Evolutionary conservation across 2,329 filamentous ascomycete species (phyloP), one percentile per base, ranked within the genome.

Genomic region (Cordyceps pruinosa): DNA sequence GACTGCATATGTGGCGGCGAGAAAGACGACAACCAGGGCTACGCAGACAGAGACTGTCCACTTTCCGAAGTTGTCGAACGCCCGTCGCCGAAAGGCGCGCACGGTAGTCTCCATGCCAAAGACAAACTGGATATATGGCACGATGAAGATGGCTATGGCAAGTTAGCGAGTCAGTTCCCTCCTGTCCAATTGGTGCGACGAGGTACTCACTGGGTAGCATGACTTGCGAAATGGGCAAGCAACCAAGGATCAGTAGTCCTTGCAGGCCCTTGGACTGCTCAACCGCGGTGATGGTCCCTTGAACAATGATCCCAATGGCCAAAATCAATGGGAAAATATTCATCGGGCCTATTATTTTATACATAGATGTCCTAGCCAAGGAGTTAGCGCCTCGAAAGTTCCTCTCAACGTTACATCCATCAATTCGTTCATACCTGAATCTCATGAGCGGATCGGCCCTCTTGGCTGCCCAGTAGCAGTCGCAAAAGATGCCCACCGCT

Each of bases 81-180:
- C 78, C 46, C 75, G 74, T 46, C 70, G 73, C 61, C 73, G 76
- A 26, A 86, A 67, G 12, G 81, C 79, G 62, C 86, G 76, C 17
- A 82, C 64, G 0, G 81, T 74, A 34, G 81, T 77, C 67, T 89
- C 86, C 58, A 86, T 61, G 15, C 81, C 83, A 62, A 89, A 88
- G 17, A 87, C 75, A 21, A 88, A 65, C 62, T 88, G 85, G 32
- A 85, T 78, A 60, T 80, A 87, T 26, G 85, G 85, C 9, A 84
- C 78, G 53, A 88, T 76, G 64, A 89, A 88, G 35, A 88, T 75
- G 8, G 82, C 86, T 87, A 57, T 35, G 26, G 3, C 2, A 10
- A 4, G 17, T 34, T 23, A 46, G 32, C 21, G 13, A 17, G 9
- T 1, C 25, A 25, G 25, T 19, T 4, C 39, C 13, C 17, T 3